These are phyloP conservation scores for Theobroma grandiflorum DNA, from an alignment of 441 rosid species.

Conservation along the genomic window DNA sequence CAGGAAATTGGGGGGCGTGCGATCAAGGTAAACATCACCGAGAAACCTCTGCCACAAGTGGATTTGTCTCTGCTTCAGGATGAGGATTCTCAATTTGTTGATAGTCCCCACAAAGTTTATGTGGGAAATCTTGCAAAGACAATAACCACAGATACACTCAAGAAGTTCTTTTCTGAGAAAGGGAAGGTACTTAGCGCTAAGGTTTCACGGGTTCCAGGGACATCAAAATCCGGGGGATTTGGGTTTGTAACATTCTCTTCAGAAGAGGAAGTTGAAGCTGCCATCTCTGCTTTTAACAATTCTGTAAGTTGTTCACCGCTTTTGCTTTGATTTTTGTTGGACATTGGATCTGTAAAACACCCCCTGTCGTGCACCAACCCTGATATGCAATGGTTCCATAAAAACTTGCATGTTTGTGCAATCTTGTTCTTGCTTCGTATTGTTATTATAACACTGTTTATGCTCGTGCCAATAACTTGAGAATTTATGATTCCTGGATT, in stretches of 20 bases:
- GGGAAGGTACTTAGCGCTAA: constrained; percentile 84
- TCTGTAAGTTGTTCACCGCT: constrained; percentile 59
- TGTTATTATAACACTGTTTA: not conserved
- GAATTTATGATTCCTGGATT: not conserved
- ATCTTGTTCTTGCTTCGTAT: not conserved
- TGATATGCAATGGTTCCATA: not conserved
- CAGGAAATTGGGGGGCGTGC: constrained; percentile 86
- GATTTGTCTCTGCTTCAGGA: constrained; percentile 65
- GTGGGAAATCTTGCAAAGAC: constrained; percentile 90
- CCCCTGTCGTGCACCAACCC: not conserved
- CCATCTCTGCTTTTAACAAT: constrained; percentile 71
- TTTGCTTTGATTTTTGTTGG: not conserved
- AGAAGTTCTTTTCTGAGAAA: constrained; percentile 72
- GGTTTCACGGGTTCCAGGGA: constrained; percentile 82
- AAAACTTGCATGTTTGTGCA: not conserved
- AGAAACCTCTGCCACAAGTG: constrained; percentile 64
- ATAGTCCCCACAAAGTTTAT: constrained; percentile 81
- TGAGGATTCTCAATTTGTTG: constrained; percentile 75
- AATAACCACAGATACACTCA: constrained; percentile 70
- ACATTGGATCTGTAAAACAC: not conserved
- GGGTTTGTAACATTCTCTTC: constrained; percentile 93
- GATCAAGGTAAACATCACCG: constrained; percentile 85
- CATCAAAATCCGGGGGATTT: constrained; percentile 83
- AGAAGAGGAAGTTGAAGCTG: constrained; percentile 78
- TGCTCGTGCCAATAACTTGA: not conserved